Evolutionary conservation across 2,329 filamentous ascomycete genomes (phyloP).

Genomic region (Immersiporthe knoxdaviesiana): DNA sequence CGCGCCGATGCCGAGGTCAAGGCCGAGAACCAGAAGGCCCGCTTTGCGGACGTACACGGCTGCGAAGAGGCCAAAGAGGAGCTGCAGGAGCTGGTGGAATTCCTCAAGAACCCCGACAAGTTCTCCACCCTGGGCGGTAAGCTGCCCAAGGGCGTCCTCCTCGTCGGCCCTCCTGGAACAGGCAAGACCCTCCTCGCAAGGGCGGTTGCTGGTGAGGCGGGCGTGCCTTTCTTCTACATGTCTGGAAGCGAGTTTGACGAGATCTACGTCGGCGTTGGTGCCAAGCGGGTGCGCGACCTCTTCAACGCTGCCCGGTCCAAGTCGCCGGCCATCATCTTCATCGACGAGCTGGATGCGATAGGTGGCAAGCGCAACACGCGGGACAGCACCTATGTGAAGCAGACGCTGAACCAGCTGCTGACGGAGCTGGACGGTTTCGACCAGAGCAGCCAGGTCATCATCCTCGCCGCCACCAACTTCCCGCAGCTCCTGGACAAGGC

Average conservation of each 20-base stretch:
- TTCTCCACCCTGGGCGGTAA: conserved; percentile 95
- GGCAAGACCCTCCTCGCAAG: conserved; percentile 95
- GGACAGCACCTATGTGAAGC: conserved; percentile 93
- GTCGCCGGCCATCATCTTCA: conserved; percentile 69
- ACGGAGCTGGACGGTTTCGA: conserved; percentile 98
- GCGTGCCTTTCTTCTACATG: conserved; percentile 99
- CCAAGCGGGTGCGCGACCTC: conserved; percentile 77
- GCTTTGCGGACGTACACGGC: conserved; percentile 92
- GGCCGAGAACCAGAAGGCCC: conserved; percentile 87
- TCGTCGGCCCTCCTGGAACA: conserved; percentile 94
- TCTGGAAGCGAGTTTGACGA: conserved; percentile 98
- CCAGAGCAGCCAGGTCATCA: conserved; percentile 91
- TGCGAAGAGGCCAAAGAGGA: conserved; percentile 99
- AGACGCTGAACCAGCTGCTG: conserved; percentile 94
- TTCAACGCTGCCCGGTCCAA: conserved; percentile 42
- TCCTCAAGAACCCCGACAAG: conserved; percentile 87
- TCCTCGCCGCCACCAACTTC: conserved; percentile 95
- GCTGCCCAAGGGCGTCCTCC: conserved; percentile 91
- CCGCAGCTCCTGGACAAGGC: conserved; percentile 94
- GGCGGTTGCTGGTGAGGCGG: conserved; percentile 94
- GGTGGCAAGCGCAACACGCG: conserved; percentile 91
- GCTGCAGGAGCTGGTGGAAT: conserved; percentile 94
- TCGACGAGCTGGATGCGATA: conserved; percentile 90
- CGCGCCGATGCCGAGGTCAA: conserved; percentile 78
- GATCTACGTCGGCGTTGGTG: conserved; percentile 86